Percentiles rank a stretch among this genome's conserved stretches.
Conservation (phyloP, 257 asterid species). For the Anisodus tanguticus region DNA sequence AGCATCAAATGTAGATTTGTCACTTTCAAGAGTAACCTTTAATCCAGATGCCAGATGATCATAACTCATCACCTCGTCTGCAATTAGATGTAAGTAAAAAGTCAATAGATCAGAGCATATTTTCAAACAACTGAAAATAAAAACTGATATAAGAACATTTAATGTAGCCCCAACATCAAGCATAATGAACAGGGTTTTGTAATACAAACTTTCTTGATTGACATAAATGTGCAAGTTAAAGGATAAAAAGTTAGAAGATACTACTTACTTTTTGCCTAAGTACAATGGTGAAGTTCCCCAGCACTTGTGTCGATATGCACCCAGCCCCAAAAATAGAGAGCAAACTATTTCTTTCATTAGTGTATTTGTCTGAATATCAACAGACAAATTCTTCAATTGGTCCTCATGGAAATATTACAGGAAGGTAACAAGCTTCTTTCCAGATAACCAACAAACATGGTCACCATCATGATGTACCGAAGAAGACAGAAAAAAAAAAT, state of each 20-base stretch:
- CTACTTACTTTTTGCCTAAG: neutral
- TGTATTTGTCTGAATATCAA: neutral
- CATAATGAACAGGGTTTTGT: constrained; percentile 9
- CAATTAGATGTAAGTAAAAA: constrained; percentile 30
- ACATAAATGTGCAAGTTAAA: constrained; percentile 2
- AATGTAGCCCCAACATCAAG: neutral
- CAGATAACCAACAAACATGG: neutral
- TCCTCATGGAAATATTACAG: neutral
- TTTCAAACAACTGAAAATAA: neutral
- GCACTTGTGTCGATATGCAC: neutral
- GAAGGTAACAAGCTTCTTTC: neutral
- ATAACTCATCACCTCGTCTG: constrained; percentile 82
- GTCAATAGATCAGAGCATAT: neutral
- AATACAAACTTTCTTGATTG: neutral
- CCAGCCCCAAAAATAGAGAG: neutral
- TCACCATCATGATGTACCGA: neutral
- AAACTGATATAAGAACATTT: neutral
- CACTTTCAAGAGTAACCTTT: constrained; percentile 77
- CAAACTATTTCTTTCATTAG: neutral
- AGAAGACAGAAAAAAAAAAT: neutral
- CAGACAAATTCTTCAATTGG: neutral
- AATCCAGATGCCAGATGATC: constrained; percentile 90
- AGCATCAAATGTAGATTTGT: constrained; percentile 87
- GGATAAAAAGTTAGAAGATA: neutral
- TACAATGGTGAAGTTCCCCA: neutral